Base-by-base conservation (phyloP, 805 yeast genomes). In the Candida pseudoglaebosa region DNA sequence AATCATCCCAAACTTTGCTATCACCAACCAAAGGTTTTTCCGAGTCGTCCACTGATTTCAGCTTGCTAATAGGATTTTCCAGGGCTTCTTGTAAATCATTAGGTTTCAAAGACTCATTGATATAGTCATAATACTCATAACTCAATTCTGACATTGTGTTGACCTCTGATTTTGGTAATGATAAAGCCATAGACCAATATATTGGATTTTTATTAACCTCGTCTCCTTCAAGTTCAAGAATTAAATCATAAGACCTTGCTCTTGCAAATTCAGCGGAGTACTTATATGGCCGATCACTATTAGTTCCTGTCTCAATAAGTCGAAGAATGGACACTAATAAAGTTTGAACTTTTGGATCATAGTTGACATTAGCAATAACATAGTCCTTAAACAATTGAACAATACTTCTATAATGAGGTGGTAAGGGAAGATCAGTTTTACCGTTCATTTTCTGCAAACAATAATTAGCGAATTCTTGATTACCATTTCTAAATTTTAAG, bases 351-450 rank as follows among this genome's bases (percentile, higher is more conserved):
- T 57, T 56, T 2, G 62, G 65, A 15, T 72, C 69, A 50, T 76
- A 71, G 13, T 61, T 52, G 22, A 73, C 50, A 34, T 80, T 78
- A 0, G 80, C 82, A 5, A 77, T 74, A 2, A 77, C 69, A 52
- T 76, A 82, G 30, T 76, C 75, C 42, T 71, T 73, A 38, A 83
- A 52, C 34, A 82, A 45, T 15, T 60, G 62, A 10, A 80, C 50
- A 3, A 75, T 57, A 1, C 67, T 65, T 0, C 65, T 54, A 37
- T 53, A 61, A 28, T 45, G 46, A 10, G 29, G 28, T 4, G 62
- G 58, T 20, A 36, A 34, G 15, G 29, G 15, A 10, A 26, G 29
- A 7, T 37, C 33, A 16, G 28, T 15, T 20, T 24, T 20, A 1
- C 42, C 50, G 15, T 32, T 20, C 7, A 45, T 34, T 22, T 42